Percentiles rank a stretch among this genome's conserved stretches.
These are phyloP conservation scores for Thelonectria discophora DNA, from an alignment of 2,329 filamentous ascomycete genomes.

Conservation along the genomic window DNA sequence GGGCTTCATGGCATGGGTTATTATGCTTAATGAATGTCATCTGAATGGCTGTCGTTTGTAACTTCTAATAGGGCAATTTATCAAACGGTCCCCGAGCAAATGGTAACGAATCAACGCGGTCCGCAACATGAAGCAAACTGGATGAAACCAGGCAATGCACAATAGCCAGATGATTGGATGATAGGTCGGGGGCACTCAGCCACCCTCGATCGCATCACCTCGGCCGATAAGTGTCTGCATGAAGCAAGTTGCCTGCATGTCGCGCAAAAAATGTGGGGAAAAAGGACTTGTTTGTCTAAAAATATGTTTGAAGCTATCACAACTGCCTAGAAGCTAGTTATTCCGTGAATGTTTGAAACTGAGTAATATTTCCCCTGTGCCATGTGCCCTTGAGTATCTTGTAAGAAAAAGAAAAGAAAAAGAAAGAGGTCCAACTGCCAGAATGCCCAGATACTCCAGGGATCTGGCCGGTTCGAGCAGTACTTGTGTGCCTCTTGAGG, in stretches of 20 bases:
- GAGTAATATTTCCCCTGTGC: too few relatives aligned
- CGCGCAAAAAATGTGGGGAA: not conserved
- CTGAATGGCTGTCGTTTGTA: not conserved
- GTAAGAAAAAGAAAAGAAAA: not conserved
- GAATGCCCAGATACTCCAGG: constrained; percentile 11
- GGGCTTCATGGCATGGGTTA: not conserved
- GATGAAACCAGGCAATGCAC: not conserved
- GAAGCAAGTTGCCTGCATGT: not conserved
- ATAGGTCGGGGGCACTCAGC: not conserved
- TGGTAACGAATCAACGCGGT: too few relatives aligned
- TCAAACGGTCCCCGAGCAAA: too few relatives aligned
- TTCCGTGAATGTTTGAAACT: not conserved
- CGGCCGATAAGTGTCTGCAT: too few relatives aligned
- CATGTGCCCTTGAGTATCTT: too few relatives aligned
- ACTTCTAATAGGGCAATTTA: not conserved
- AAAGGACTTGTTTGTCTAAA: not conserved
- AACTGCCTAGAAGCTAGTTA: not conserved
- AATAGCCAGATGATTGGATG: not conserved
- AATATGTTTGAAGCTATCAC: not conserved
- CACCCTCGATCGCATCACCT: not conserved
- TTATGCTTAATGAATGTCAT: not conserved
- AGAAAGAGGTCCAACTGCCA: not conserved
- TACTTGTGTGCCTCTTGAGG: constrained; percentile 4
- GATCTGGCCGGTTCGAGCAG: constrained; percentile 3
- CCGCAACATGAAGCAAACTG: too few relatives aligned